phyloP scores from a whole-genome alignment of 2,329 filamentous ascomycete species.

The Phyllosticta ampelicida region DNA sequence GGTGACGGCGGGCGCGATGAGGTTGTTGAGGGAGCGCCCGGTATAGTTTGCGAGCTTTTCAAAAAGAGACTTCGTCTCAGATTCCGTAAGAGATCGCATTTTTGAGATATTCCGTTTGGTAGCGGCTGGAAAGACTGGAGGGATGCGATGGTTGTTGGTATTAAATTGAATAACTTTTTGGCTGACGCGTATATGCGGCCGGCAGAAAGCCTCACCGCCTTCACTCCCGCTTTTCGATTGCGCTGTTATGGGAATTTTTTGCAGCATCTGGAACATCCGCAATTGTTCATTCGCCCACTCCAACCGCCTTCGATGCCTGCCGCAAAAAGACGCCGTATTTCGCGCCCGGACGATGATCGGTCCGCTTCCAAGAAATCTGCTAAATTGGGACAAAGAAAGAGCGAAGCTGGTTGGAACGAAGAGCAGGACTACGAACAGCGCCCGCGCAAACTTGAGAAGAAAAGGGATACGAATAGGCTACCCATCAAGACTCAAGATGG shows the following conservation, averaged over 20 bases:
- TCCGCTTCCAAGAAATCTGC: constrained; percentile 12
- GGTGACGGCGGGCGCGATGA: constrained; percentile 33
- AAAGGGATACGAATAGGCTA: constrained; percentile 61
- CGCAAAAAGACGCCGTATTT: constrained; percentile 27
- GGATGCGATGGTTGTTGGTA: constrained; percentile 3
- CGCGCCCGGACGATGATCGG: constrained; percentile 21
- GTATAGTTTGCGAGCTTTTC: constrained; percentile 92
- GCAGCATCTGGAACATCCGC: constrained; percentile 3
- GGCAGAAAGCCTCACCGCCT: neutral
- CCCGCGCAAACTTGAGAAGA: constrained; percentile 63
- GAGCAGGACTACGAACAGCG: constrained; percentile 84
- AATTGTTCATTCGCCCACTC: constrained; percentile 17
- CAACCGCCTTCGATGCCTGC: constrained; percentile 25
- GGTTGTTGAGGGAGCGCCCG: constrained; percentile 71
- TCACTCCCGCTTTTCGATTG: neutral
- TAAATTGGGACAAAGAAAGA: constrained; percentile 53
- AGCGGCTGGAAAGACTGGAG: neutral
- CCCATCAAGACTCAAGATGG: constrained; percentile 84
- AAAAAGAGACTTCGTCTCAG: constrained; percentile 72
- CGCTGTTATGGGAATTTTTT: neutral
- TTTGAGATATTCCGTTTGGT: neutral
- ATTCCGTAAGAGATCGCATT: constrained; percentile 75
- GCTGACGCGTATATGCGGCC: constrained; percentile 24
- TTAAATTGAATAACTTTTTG: constrained; percentile 10
- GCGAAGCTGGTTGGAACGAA: constrained; percentile 74